Conservation (phyloP, 2,329 filamentous ascomycete species). For the Plenodomus biglobosus region DNA sequence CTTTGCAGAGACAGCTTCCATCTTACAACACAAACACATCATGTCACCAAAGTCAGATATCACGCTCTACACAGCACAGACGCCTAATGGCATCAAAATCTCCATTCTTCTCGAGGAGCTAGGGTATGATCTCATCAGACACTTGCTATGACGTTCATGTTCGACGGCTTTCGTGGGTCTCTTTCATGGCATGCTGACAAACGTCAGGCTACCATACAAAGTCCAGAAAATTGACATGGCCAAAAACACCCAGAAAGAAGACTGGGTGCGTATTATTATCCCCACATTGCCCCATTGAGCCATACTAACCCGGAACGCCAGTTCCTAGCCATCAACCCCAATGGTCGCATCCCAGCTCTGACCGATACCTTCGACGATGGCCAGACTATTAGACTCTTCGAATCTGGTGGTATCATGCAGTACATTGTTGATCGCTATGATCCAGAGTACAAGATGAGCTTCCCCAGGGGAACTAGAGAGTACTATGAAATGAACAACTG, state of each 20-base stretch:
- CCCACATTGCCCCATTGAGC: slow-evolving; percentile 87
- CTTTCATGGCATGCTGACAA: neutral
- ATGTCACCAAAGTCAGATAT: slow-evolving; percentile 59
- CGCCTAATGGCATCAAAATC: slow-evolving; percentile 88
- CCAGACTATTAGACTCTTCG: slow-evolving; percentile 73
- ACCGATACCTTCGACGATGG: slow-evolving; percentile 76
- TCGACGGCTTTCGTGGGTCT: too few relatives aligned
- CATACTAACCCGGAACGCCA: slow-evolving; percentile 72
- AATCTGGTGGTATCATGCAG: slow-evolving; percentile 80
- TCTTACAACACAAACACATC: slow-evolving; percentile 8
- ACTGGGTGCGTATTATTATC: slow-evolving; percentile 62
- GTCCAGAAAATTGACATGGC: slow-evolving; percentile 69
- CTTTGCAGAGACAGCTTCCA: neutral
- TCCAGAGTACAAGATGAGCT: slow-evolving; percentile 78
- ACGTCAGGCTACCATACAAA: slow-evolving; percentile 67
- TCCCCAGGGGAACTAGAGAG: slow-evolving; percentile 70
- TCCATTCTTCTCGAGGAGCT: slow-evolving; percentile 87
- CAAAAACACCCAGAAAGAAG: slow-evolving; percentile 79
- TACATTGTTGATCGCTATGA: slow-evolving; percentile 85
- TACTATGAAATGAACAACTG: slow-evolving; percentile 80
- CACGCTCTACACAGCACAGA: slow-evolving; percentile 77
- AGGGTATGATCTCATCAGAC: slow-evolving; percentile 45
- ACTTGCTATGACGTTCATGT: too few relatives aligned
- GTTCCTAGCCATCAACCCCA: slow-evolving; percentile 91
- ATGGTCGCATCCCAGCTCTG: slow-evolving; percentile 85